Evolutionary conservation across 2,329 filamentous ascomycete genomes (phyloP).

Genomic region (Cladosporium cucumerinum): DNA sequence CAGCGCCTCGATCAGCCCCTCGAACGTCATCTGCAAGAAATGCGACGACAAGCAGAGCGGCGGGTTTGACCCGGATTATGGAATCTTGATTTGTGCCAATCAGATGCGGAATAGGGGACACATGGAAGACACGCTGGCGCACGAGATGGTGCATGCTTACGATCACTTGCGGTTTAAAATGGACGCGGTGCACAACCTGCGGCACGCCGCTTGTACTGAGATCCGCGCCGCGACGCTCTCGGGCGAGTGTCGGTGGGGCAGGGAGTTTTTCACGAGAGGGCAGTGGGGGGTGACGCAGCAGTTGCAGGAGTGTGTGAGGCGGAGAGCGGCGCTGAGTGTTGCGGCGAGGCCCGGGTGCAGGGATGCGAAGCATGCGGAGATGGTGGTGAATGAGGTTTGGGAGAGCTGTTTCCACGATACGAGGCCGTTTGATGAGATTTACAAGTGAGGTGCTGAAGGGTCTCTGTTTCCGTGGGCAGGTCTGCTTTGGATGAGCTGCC

Average conservation of each 20-base stretch:
- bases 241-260: conserved; percentile 86
- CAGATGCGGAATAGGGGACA: conserved; percentile 76
- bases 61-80: conserved; percentile 81
- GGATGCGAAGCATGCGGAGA: conserved; percentile 79
- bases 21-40: conserved; percentile 77
- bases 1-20: conserved; percentile 56
- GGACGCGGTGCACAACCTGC: conserved; percentile 68
- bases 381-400: conserved; percentile 96
- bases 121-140: conserved; percentile 87
- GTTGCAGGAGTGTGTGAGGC: conserved; percentile 86
- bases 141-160: conserved; percentile 98
- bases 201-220: conserved; percentile 93
- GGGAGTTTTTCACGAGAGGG: conserved; percentile 78
- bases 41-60: conserved; percentile 72
- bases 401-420: conserved; percentile 95
- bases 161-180: conserved; percentile 91
- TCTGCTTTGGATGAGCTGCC: neutral
- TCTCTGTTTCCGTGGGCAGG: too few species aligned
- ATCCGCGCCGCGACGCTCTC: conserved; percentile 90
- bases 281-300: conserved; percentile 90
- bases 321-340: conserved; percentile 76
- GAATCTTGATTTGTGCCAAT: conserved; percentile 91
- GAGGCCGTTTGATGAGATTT: conserved; percentile 94
- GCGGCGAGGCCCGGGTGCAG: conserved; percentile 74
- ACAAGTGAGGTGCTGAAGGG: conserved; percentile 53